phyloP scores from a whole-genome alignment of 176 grass and related monocot species.

The Oryza meyeriana region DNA sequence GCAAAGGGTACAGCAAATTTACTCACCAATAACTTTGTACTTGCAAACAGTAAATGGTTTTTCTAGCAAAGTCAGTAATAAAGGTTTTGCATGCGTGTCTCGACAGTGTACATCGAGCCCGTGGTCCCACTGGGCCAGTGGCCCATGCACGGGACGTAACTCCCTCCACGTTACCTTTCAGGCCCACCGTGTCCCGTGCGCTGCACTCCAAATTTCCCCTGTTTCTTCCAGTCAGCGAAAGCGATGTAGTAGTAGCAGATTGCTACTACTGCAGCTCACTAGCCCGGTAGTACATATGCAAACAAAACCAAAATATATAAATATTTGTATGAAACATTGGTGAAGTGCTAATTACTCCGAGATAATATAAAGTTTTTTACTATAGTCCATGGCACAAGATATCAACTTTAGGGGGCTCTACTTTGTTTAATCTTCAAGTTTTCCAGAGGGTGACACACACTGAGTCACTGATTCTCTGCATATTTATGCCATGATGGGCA shows the following conservation, averaged over 20 bases:
- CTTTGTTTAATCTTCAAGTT: slow-evolving; percentile 31
- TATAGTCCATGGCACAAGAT: background rate
- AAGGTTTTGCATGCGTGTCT: background rate
- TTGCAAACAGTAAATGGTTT: background rate
- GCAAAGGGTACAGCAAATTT: background rate
- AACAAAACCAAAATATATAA: background rate
- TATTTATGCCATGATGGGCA: slow-evolving; percentile 47
- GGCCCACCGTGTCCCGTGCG: background rate
- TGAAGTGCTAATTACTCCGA: background rate
- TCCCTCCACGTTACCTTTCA: background rate
- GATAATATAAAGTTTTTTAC: background rate
- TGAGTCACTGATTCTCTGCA: background rate
- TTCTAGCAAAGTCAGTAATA: background rate
- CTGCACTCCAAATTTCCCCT: background rate
- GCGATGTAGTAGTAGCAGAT: background rate
- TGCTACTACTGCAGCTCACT: too few relatives aligned
- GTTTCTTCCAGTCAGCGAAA: background rate
- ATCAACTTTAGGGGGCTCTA: background rate
- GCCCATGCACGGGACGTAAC: background rate
- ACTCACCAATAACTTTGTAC: background rate
- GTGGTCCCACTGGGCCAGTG: background rate
- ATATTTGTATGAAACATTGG: too few relatives aligned
- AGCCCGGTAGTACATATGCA: background rate
- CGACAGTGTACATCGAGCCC: background rate
- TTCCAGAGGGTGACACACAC: background rate